Base-by-base conservation (phyloP, 805 yeast genomes). In the Saccharomyces paradoxus region DNA sequence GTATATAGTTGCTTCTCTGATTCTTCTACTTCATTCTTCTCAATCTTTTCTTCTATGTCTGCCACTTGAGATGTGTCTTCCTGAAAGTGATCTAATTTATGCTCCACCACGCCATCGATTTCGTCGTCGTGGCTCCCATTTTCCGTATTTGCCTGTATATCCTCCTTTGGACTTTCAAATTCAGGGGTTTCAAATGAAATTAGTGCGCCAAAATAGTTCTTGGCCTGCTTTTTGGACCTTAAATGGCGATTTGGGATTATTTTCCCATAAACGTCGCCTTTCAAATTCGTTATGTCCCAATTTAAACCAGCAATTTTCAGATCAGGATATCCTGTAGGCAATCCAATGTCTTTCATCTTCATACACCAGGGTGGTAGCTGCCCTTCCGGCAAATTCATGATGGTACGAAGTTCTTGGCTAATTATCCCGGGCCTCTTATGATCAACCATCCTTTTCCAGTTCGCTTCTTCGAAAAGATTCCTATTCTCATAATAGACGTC, bases 271-370 rank as follows among this genome's bases (percentile, higher is more conserved):
- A 58, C 69, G 27, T 65, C 71, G 28, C 66, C 75, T 7, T 67
- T 73, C n/a, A 71, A 64, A 41, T 65, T 63, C 37, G 70, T 73
- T 3, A 72, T 67, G 13, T 71, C 77, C 57, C 78, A 75, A 57
- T 78, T 78, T 17, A 71, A 65, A 2, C 78, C 84, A 2, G 81
- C 89, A 7, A 88, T 78, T 32, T 75, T 71, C 66, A 89, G 71
- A 41, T 79, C 76, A 2, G 84, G 83, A 69, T 89, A 91, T 21
- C 89, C 77, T 0, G 96, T 96, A 0, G 98, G 96, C 28, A 86
- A 82, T 0, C 97, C 97, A 13, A 80, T 62, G 53, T 79, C 75
- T 52, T 77, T 77, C 87, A 91, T 84, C 41, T 79, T 78, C 2
- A 76, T 68, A 24, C 84, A 76, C 97, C 97, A 92, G 0, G 97